Base-by-base conservation (phyloP, 2,329 filamentous ascomycete species). In the Amylocarpus encephaloides region DNA sequence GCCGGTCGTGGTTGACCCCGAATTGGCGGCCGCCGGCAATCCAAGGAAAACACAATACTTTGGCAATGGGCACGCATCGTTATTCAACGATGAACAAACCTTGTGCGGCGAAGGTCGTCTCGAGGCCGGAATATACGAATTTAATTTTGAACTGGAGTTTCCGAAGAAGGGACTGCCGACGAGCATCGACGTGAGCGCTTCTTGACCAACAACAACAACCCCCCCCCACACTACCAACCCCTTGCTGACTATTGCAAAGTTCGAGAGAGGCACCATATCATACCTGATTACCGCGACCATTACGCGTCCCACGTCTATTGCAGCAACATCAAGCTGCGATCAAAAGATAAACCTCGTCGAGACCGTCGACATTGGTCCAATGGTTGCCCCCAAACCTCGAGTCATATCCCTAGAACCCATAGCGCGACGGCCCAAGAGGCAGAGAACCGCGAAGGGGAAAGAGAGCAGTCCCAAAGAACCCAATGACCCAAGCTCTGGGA, bases 271-370 rank as follows among this genome's bases (percentile, higher is more conserved):
- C 33, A 91, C 88, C 1, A 88, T 98, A 61, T 85, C 86, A 16
- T 98, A 97, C 70, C 82, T 92, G 72, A 79, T 97, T 61, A 92
- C 88, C 5, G 86, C 92, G 30, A 96, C 90, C 7, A 69, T 97
- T 50, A 97, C 92, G 16, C 82, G 90, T 50, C 92, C 93, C 16
- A 93, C 87, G 0, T 83, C 90, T 5, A 94, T 96, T 54, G 79
- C 85, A 12, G 85, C 92, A 1, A 90, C 85, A 2, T 78, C 84
- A 9, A 86, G 81, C 33, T 93, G 87, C 69, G 89, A 95, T 59
- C 79, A 83, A 54, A 91, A 90, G 62, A 77, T 98, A 18, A 82
- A 83, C 52, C 73, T 96, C 6, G 73, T 88, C 32, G 89, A 96
- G 67, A 82, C 80, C 52, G 84, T 97, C 45, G 93, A 98, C 64